Conservation (phyloP, 1,284 basidiomycete genomes). For the Cystobasidium sp. region DNA sequence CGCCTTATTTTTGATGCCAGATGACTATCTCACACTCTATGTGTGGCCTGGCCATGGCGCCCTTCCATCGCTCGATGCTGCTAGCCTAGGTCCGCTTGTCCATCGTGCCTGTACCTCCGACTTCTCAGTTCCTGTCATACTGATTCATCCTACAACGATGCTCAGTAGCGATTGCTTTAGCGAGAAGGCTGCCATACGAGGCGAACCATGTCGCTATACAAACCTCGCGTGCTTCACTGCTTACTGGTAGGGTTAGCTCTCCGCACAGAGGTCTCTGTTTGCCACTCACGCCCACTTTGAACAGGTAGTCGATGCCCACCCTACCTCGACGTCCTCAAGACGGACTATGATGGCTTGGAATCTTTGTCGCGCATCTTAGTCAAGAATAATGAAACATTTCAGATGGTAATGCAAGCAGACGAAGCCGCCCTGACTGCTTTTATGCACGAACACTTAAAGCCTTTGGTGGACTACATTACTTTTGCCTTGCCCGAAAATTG, state of each 20-base stretch:
- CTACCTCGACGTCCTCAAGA: not conserved
- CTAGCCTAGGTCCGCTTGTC: slow-evolving; percentile 1
- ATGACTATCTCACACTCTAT: not conserved
- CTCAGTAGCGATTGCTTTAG: slow-evolving; percentile 2
- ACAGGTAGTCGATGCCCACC: slow-evolving; percentile 11
- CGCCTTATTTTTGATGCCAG: not conserved
- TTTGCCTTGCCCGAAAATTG: not conserved
- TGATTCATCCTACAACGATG: not conserved
- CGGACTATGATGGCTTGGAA: not conserved
- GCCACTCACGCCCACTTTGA: not conserved
- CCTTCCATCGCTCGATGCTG: slow-evolving; percentile 6
- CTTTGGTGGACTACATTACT: slow-evolving; percentile 5
- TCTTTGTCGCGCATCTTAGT: not conserved
- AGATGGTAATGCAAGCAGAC: not conserved
- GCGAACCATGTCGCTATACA: too few species aligned
- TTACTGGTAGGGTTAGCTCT: not conserved
- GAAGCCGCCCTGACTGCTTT: not conserved
- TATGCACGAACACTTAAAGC: slow-evolving; percentile 1
- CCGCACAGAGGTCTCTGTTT: not conserved
- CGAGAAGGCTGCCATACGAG: not conserved
- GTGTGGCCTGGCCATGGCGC: slow-evolving; percentile 1
- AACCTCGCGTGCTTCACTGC: too few species aligned
- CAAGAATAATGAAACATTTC: not conserved
- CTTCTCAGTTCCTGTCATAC: not conserved
- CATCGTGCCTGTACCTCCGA: not conserved